Evolutionary conservation across 257 asterid species (phyloP).

Genomic region (Pogostemon cablin): DNA sequence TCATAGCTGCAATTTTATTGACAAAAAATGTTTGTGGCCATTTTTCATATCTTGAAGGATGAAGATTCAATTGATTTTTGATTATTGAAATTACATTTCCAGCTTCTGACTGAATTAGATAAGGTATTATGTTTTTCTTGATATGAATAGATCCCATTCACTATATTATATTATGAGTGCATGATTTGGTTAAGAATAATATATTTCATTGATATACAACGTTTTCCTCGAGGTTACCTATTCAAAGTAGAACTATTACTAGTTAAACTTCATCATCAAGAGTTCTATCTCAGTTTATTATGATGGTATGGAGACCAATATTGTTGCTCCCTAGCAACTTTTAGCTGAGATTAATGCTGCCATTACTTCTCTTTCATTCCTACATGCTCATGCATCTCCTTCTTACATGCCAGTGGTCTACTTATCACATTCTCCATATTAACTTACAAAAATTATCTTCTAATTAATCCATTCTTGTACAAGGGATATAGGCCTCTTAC

Average conservation of each 20-base stretch:
- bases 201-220: constrained; percentile 39
- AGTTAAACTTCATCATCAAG: constrained; percentile 49
- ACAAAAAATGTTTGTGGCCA: constrained; percentile 78
- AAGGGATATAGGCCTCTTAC: too few relatives aligned
- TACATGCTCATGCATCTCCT: too few relatives aligned
- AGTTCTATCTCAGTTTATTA: constrained; percentile 37
- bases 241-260: constrained; percentile 42
- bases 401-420: too few relatives aligned
- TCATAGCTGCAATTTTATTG: constrained; percentile 34
- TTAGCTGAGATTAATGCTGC: too few relatives aligned
- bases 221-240: constrained; percentile 62
- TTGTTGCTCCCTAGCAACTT: too few relatives aligned
- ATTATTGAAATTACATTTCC: constrained; percentile 59
- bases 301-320: constrained; percentile 25
- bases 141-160: constrained; percentile 5
- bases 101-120: constrained; percentile 70
- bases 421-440: too few relatives aligned
- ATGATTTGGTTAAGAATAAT: constrained; percentile 26
- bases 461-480: too few relatives aligned
- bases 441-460: too few relatives aligned
- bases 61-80: constrained; percentile 66
- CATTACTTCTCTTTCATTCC: too few relatives aligned
- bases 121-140: constrained; percentile 47
- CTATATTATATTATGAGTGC: constrained; percentile 7
- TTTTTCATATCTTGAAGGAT: constrained; percentile 70